Evolutionary conservation across 129 eudicot genomes (phyloP).

Genomic region (Flaveria bidentis): DNA sequence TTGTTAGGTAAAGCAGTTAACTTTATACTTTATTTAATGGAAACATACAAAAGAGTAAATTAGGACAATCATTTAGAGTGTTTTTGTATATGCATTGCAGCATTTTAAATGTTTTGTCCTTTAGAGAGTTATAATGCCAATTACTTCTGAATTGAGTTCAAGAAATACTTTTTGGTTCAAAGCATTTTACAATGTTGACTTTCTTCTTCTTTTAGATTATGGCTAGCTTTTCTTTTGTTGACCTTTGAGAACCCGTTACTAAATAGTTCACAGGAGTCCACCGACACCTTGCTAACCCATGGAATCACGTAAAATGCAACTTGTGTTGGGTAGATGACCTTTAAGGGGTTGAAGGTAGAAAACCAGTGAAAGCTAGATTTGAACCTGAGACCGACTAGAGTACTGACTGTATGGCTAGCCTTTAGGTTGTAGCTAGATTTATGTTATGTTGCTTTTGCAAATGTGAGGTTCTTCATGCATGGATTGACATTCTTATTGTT

Average conservation of each 20-base stretch:
- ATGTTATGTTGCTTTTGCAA: background rate
- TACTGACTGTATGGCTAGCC: background rate
- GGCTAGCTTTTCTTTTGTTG: background rate
- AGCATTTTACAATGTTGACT: slow-evolving; percentile 20
- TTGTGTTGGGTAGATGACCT: background rate
- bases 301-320: background rate
- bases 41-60: background rate
- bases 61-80: background rate
- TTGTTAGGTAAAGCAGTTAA: background rate
- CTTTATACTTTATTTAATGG: background rate
- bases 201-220: slow-evolving; percentile 11
- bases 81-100: background rate
- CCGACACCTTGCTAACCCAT: background rate
- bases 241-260: no score
- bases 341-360: background rate
- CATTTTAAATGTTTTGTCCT: background rate
- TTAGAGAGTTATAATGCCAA: slow-evolving; percentile 1
- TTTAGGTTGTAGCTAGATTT: background rate
- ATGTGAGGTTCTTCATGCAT: slow-evolving; percentile 5
- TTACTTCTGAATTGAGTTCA: slow-evolving; percentile 11
- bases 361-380: no score
- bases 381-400: background rate
- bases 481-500: slow-evolving; percentile 5
- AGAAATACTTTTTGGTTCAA: slow-evolving; percentile 4
- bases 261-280: no score